Percentiles rank a stretch among this genome's conserved stretches.
phyloP scores from a whole-genome alignment of 805 yeast genomes.

The Candida succiphila region DNA sequence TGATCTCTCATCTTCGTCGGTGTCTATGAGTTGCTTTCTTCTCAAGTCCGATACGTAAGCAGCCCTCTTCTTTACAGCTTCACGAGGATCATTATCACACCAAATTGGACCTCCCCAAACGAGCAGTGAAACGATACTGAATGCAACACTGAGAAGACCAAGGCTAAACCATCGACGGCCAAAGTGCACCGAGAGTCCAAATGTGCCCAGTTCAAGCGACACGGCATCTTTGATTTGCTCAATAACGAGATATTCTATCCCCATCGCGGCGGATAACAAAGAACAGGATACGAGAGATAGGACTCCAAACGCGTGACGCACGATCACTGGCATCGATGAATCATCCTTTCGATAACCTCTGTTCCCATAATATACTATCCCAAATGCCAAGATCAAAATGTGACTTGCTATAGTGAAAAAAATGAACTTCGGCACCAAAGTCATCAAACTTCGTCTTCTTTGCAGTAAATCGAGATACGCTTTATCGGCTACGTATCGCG shows the following conservation, averaged over 20 bases:
- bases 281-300: conserved; percentile 25
- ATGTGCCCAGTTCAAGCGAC: conserved; percentile 26
- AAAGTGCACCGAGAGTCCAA: conserved; percentile 33
- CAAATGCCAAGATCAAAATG: conserved; percentile 17
- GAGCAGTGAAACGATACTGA: conserved; percentile 6
- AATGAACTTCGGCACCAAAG: conserved; percentile 21
- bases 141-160: conserved; percentile 26
- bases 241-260: conserved; percentile 21
- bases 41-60: too few relatives aligned
- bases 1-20: too few relatives aligned
- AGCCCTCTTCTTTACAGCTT: too few relatives aligned
- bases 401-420: conserved; percentile 22
- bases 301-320: conserved; percentile 27
- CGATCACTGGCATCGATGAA: conserved; percentile 18
- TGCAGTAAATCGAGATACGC: conserved; percentile 13
- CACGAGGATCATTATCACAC: conserved; percentile 54
- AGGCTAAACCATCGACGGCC: conserved; percentile 33
- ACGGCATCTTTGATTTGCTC: conserved; percentile 18
- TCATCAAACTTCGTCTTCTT: conserved; percentile 10
- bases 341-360: conserved; percentile 26
- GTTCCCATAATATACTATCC: conserved; percentile 26
- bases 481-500: conserved; percentile 15
- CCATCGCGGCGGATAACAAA: conserved; percentile 21
- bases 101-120: conserved; percentile 35
- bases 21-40: too few relatives aligned